A percentile compares a stretch with the other conserved stretches of the same genome.
phyloP scores from a whole-genome alignment of 352 stramenopile species.

The Phytophthora sp. region DNA sequence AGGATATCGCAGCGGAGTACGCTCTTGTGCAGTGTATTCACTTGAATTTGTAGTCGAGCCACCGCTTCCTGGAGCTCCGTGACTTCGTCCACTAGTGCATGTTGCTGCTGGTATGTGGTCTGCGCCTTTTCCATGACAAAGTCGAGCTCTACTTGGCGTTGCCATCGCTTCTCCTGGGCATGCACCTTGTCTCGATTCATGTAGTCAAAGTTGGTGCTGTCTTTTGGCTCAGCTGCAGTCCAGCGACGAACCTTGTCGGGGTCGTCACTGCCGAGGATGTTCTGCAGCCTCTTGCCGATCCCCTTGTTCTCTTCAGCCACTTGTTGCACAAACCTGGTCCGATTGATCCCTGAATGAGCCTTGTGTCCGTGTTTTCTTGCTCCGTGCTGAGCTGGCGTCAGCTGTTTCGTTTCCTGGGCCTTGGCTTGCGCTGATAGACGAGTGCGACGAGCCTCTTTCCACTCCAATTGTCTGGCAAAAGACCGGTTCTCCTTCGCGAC shows the following conservation, averaged over 20 bases:
- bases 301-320: conserved; percentile 58
- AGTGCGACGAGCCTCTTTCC: conserved; percentile 39
- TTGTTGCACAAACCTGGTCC: conserved; percentile 57
- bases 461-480: conserved; percentile 59
- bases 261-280: conserved; percentile 37
- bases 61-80: conserved; percentile 55
- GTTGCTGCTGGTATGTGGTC: conserved; percentile 64
- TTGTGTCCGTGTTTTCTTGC: conserved; percentile 57
- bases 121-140: conserved; percentile 66
- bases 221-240: conserved; percentile 33
- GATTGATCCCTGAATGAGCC: conserved; percentile 68
- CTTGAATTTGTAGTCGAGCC: conserved; percentile 42
- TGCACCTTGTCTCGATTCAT: conserved; percentile 59
- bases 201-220: conserved; percentile 34
- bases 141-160: conserved; percentile 58
- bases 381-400: conserved; percentile 46
- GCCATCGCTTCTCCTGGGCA: conserved; percentile 47
- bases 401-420: conserved; percentile 46
- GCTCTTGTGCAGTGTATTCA: conserved; percentile 45
- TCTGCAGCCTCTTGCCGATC: conserved; percentile 57
- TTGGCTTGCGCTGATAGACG: conserved; percentile 40
- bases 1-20: conserved; percentile 52
- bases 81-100: conserved; percentile 57
- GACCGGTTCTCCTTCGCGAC: conserved; percentile 62
- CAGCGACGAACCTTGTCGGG: conserved; percentile 26